Percentiles rank a stretch among this genome's conserved stretches.
phyloP scores from a whole-genome alignment of 805 yeast genomes.

The Pichia ethanolica region DNA sequence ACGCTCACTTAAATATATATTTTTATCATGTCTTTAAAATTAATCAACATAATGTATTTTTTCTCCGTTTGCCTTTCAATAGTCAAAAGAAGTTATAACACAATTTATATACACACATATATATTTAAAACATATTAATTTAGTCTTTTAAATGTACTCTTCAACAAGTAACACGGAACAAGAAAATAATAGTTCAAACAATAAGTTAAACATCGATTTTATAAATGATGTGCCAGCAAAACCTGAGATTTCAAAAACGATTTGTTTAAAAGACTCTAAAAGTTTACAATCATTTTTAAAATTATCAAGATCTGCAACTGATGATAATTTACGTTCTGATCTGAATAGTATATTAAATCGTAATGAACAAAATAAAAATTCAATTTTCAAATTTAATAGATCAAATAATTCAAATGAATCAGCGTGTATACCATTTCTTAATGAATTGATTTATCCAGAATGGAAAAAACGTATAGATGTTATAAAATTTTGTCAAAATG shows the following conservation, averaged over 20 bases:
- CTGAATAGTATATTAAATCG: slow-evolving; percentile 33
- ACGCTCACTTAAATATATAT: too few relatives aligned
- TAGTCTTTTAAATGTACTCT: not conserved
- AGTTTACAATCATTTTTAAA: slow-evolving; percentile 31
- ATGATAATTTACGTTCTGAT: slow-evolving; percentile 39
- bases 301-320: slow-evolving; percentile 32
- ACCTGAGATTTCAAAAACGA: slow-evolving; percentile 22
- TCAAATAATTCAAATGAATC: slow-evolving; percentile 7
- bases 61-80: too few relatives aligned
- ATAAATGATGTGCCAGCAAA: slow-evolving; percentile 18
- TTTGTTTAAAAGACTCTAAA: slow-evolving; percentile 28
- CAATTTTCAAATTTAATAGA: slow-evolving; percentile 17
- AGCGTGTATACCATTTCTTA: slow-evolving; percentile 31
- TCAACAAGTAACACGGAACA: not conserved
- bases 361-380: slow-evolving; percentile 16
- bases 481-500: slow-evolving; percentile 35
- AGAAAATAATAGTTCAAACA: not conserved
- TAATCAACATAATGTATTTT: too few relatives aligned
- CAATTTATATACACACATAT: too few relatives aligned
- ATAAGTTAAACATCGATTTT: slow-evolving; percentile 15
- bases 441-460: slow-evolving; percentile 34
- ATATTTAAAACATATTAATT: not conserved
- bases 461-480: slow-evolving; percentile 38
- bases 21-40: too few relatives aligned
- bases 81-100: too few relatives aligned